These are phyloP conservation scores for Trichomonascus vanleenenianus DNA, from an alignment of 805 yeast genomes.

Conservation along the genomic window DNA sequence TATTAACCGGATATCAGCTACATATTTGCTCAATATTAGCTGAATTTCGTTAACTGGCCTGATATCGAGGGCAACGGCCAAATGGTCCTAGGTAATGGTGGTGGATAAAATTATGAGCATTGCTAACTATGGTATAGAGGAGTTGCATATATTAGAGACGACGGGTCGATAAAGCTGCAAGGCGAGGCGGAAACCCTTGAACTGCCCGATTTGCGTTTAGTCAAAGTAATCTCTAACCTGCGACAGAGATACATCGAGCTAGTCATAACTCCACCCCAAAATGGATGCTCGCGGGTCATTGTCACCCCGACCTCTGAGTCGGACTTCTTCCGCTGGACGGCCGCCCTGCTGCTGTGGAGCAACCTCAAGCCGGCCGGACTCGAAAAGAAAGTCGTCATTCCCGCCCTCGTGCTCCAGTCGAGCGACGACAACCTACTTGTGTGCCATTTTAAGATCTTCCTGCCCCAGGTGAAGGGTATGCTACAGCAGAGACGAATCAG, in stretches of 20 bases:
- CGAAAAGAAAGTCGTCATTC: constrained; percentile 11
- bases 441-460: constrained; percentile 15
- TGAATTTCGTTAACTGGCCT: too few species aligned
- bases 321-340: constrained; percentile 15
- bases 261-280: constrained; percentile 10
- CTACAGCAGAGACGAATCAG: constrained; percentile 1
- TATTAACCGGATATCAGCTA: background rate
- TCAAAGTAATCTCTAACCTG: constrained; percentile 14
- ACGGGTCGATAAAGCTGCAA: constrained; percentile 5
- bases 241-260: constrained; percentile 15
- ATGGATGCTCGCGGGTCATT: constrained; percentile 9
- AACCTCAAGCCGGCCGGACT: constrained; percentile 17
- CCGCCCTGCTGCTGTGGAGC: constrained; percentile 14
- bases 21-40: background rate
- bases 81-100: too few species aligned
- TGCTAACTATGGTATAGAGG: constrained; percentile 7
- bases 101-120: too few species aligned
- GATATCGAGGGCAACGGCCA: too few species aligned
- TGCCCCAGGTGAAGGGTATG: constrained; percentile 7
- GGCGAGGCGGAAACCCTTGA: constrained; percentile 1
- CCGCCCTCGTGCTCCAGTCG: constrained; percentile 1
- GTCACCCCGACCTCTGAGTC: constrained; percentile 14
- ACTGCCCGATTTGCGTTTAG: constrained; percentile 13
- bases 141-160: constrained; percentile 7
- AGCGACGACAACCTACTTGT: constrained; percentile 9